Evolutionary conservation across 257 asterid genomes (phyloP).

Genomic region (Przewalskia tangutica): DNA sequence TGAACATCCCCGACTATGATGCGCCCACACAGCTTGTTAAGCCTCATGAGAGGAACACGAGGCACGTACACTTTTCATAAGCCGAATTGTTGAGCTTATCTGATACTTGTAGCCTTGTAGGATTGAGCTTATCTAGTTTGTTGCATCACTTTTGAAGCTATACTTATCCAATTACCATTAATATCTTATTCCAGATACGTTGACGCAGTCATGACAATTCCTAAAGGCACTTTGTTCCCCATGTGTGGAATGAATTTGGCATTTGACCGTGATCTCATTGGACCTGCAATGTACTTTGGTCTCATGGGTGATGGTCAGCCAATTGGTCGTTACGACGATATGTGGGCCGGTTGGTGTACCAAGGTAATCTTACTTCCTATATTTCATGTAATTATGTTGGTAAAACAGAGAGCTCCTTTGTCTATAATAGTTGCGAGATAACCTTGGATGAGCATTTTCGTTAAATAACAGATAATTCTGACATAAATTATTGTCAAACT

Average conservation of each 20-base stretch:
- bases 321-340: constrained; percentile 76
- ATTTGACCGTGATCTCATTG: constrained; percentile 65
- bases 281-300: constrained; percentile 93
- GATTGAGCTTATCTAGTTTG: neutral
- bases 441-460: neutral
- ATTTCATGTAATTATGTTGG: neutral
- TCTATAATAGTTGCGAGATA: neutral
- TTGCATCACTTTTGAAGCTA: neutral
- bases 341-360: constrained; percentile 93
- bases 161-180: neutral
- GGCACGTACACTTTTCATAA: constrained; percentile 15
- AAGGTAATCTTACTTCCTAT: constrained; percentile 30
- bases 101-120: no score
- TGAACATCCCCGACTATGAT: constrained; percentile 77
- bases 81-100: neutral
- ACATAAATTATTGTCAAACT: neutral
- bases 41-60: constrained; percentile 75
- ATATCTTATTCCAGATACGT: constrained; percentile 41
- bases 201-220: constrained; percentile 72
- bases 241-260: constrained; percentile 84
- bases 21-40: constrained; percentile 83
- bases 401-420: neutral
- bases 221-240: constrained; percentile 66
- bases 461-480: neutral
- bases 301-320: constrained; percentile 93